Evolutionary conservation across 108 stramenopile genomes (phyloP).

Genomic region (Thalassiosira profunda): DNA sequence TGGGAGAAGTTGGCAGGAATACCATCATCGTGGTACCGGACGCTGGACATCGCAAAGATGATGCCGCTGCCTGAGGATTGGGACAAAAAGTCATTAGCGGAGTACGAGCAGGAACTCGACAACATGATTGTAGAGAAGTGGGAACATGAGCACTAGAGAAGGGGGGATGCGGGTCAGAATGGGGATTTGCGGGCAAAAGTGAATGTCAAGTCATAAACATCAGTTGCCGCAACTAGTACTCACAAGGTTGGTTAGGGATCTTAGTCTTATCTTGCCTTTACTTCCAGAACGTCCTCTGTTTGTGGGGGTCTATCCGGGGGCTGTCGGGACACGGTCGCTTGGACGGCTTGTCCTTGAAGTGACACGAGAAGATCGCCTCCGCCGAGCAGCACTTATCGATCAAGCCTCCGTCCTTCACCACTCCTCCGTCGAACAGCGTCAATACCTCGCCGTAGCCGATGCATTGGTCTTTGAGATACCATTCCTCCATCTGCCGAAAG

Average conservation of each 20-base stretch:
- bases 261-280: too few species aligned
- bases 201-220: too few species aligned
- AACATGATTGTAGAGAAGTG: slow-evolving; percentile 34
- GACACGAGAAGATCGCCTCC: slow-evolving; percentile 64
- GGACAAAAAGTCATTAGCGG: slow-evolving; percentile 41
- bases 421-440: slow-evolving; percentile 5
- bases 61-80: slow-evolving; percentile 83
- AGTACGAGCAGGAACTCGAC: slow-evolving; percentile 43
- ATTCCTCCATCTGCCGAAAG: slow-evolving; percentile 64
- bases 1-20: slow-evolving; percentile 96
- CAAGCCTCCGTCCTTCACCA: slow-evolving; percentile 30
- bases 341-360: slow-evolving; percentile 78
- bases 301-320: slow-evolving; percentile 57
- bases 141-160: too few species aligned
- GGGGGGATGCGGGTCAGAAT: too few species aligned
- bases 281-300: too few species aligned
- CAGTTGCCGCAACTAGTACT: too few species aligned
- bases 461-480: slow-evolving; percentile 73
- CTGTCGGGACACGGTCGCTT: slow-evolving; percentile 57
- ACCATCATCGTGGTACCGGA: slow-evolving; percentile 94
- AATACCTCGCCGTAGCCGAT: slow-evolving; percentile 23
- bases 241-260: too few species aligned
- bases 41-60: slow-evolving; percentile 73
- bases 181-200: too few species aligned
- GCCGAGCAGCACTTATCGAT: slow-evolving; percentile 50